Evolutionary conservation across 1,284 basidiomycete species (phyloP).

Genomic region (Anthracocystis panici-leucophaei): DNA sequence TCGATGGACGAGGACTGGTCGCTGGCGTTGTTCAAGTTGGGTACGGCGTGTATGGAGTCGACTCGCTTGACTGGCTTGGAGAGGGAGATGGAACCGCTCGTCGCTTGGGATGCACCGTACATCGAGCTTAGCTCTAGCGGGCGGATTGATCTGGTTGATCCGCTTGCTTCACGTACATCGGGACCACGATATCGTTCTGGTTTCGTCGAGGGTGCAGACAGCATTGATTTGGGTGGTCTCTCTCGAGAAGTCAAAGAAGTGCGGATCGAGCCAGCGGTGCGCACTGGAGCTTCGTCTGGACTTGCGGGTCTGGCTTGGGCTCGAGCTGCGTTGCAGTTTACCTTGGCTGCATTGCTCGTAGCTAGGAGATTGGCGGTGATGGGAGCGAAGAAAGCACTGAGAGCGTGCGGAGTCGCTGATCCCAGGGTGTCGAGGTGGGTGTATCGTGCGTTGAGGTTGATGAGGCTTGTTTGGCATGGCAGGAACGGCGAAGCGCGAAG

Average conservation of each 20-base stretch:
- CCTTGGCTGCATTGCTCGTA: slow-evolving; percentile 18
- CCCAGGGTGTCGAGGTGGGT: slow-evolving; percentile 41
- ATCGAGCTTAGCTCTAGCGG: slow-evolving; percentile 58
- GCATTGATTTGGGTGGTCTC: slow-evolving; percentile 21
- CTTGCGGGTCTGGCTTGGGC: slow-evolving; percentile 25
- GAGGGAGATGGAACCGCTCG: slow-evolving; percentile 52
- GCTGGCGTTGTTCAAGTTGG: slow-evolving; percentile 63
- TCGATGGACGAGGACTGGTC: slow-evolving; percentile 59
- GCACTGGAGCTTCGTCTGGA: slow-evolving; percentile 11
- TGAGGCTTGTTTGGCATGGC: slow-evolving; percentile 66
- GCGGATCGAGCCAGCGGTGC: slow-evolving; percentile 36
- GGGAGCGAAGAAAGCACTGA: slow-evolving; percentile 9
- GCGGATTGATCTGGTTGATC: slow-evolving; percentile 29
- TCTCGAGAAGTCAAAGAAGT: slow-evolving; percentile 50
- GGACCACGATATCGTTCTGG: background rate
- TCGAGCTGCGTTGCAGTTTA: slow-evolving; percentile 25
- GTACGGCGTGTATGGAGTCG: slow-evolving; percentile 64
- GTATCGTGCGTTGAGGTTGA: slow-evolving; percentile 31
- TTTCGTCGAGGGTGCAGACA: background rate
- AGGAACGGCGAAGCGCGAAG: slow-evolving; percentile 58
- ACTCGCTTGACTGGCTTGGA: slow-evolving; percentile 60
- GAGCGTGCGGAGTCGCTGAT: slow-evolving; percentile 24
- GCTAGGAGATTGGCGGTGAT: slow-evolving; percentile 19
- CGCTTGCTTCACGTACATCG: slow-evolving; percentile 5
- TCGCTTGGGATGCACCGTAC: slow-evolving; percentile 53